Evolutionary conservation across 2,329 filamentous ascomycete species (phyloP), one percentile per base, ranked within the genome.

Genomic region (Elsinoe perseae): DNA sequence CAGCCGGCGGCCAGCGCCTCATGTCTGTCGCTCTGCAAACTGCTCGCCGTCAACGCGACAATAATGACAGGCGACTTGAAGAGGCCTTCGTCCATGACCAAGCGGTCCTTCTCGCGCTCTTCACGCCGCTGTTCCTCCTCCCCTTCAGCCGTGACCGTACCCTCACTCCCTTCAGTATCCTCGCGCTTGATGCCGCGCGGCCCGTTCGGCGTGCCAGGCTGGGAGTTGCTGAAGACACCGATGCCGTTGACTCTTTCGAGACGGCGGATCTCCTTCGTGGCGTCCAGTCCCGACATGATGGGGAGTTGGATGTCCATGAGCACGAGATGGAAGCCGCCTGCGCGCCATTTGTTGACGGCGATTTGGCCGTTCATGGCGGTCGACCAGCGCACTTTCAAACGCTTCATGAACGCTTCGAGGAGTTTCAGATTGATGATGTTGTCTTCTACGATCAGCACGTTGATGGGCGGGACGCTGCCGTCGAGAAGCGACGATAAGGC

Each of bases 61-160:
- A 98, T 97, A 66, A 97, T 97, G 64, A 98, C 91, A 0, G 93
- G 92, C 62, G 89, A 95, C 72, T 96, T 96, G 78, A 97, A 97
- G 52, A 93, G 72, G 2, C 65, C 63, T 21, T 81, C 76, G 32
- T 76, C 78, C 62, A 85, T 86, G 36, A 79, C 76, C 3, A 92
- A 77, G 61, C 81, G 82, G 68, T 92, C 88, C 61, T 87, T 80
- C 27, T 83, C 83, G 6, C 78, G 74, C 6, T 71, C 53, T 34
- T 71, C 68, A 27, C 36, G 16, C 34, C 79, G 70, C 61, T 80
- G 76, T 60, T 60, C 50, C 30, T 61, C 60, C 27, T 70, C 66
- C 20, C 53, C 57, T 42, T 61, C 58, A 21, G 61, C 59, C 50
- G 52, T 59, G 30, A 30, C 23, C 48, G 46, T 56, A 18, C 56